phyloP scores from a whole-genome alignment of 306 rosid genomes.

The Pyrus pyrifolia region DNA sequence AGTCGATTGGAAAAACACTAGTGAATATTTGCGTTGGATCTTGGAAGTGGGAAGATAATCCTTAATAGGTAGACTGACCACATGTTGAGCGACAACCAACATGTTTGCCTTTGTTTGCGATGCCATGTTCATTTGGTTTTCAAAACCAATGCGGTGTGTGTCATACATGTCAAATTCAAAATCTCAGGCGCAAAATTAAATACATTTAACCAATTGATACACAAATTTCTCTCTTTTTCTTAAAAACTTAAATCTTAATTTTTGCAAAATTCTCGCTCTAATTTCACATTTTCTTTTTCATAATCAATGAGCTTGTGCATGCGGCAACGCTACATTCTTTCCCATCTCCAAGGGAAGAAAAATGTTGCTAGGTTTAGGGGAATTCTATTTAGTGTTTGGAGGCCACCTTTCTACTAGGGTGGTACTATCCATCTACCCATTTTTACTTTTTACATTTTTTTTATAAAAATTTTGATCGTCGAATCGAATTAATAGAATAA shows the following conservation, averaged over 20 bases:
- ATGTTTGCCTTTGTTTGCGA: background rate
- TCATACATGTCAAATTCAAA: no score
- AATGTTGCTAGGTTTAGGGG: background rate
- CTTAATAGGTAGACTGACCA: no score
- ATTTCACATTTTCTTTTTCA: background rate
- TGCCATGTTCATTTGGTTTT: background rate
- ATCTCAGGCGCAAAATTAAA: background rate
- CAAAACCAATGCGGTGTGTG: background rate
- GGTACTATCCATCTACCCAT: no score
- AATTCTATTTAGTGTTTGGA: no score
- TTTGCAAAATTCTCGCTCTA: background rate
- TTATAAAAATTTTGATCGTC: rapidly evolving
- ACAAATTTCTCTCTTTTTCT: no score
- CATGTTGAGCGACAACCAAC: background rate
- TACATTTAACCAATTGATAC: background rate
- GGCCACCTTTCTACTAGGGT: no score
- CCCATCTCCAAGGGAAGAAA: background rate
- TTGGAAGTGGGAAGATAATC: background rate
- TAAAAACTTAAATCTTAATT: background rate
- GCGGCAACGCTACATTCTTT: background rate
- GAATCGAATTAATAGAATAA: no score
- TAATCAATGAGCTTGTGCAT: background rate
- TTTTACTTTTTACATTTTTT: no score
- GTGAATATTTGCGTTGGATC: no score
- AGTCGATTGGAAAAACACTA: no score